phyloP scores from a whole-genome alignment of 139 green algal genomes.

The Closterium sp. region DNA sequence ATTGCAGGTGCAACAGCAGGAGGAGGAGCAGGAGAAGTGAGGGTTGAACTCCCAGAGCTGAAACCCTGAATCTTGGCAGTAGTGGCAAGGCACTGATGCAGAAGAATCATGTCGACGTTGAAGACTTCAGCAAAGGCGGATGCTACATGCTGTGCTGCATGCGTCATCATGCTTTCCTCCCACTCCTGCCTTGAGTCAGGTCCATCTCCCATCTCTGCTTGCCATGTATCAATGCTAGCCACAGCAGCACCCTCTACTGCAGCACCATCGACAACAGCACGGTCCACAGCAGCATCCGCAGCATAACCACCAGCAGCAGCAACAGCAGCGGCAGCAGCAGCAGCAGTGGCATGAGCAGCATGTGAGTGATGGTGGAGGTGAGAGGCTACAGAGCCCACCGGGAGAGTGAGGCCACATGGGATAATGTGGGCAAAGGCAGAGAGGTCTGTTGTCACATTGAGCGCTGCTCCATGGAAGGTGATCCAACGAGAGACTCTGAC shows the following conservation, averaged over 20 bases:
- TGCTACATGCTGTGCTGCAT: background rate
- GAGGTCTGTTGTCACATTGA: conserved; percentile 73
- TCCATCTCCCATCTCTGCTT: background rate
- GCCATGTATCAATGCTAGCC: background rate
- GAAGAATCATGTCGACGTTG: background rate
- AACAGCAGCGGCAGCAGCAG: background rate
- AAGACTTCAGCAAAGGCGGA: background rate
- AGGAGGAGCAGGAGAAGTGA: too few species aligned
- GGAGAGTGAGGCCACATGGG: conserved; percentile 69
- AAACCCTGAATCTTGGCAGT: too few species aligned
- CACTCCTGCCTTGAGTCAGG: background rate
- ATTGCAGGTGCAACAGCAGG: too few species aligned
- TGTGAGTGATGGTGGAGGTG: conserved; percentile 5
- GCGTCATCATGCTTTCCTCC: background rate
- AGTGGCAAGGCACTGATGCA: background rate
- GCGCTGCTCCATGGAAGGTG: conserved; percentile 76
- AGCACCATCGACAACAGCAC: background rate
- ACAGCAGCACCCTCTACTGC: background rate
- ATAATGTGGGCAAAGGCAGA: conserved; percentile 67
- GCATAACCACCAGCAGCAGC: background rate
- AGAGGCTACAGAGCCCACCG: conserved; percentile 51
- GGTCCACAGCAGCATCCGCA: background rate
- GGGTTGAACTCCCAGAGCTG: too few species aligned
- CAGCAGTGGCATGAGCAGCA: background rate
- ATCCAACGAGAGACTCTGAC: conserved; percentile 69